Evolutionary conservation across 2,329 filamentous ascomycete genomes (phyloP).

Genomic region (Arachnomyces sp.): DNA sequence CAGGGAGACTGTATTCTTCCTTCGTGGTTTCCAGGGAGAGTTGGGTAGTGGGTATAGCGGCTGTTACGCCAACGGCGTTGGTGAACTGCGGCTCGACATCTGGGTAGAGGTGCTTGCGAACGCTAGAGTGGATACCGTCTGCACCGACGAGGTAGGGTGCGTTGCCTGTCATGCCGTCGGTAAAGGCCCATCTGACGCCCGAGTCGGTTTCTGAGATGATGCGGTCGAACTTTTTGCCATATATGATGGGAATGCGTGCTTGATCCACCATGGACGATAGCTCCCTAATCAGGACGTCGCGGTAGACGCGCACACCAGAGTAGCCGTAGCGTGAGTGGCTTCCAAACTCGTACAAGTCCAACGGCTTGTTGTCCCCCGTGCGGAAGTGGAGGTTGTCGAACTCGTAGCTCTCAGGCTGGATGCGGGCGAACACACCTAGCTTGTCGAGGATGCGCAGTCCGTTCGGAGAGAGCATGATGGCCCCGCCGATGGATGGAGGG

Average conservation of each 20-base stretch:
- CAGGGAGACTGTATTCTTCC: slow-evolving; percentile 33
- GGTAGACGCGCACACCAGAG: slow-evolving; percentile 47
- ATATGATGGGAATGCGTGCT: slow-evolving; percentile 37
- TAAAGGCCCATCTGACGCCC: slow-evolving; percentile 41
- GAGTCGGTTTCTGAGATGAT: slow-evolving; percentile 36
- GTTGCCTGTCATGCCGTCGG: slow-evolving; percentile 34
- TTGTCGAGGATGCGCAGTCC: slow-evolving; percentile 48
- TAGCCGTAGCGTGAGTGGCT: slow-evolving; percentile 44
- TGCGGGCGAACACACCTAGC: slow-evolving; percentile 41
- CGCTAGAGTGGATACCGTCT: slow-evolving; percentile 54
- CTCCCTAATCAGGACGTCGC: slow-evolving; percentile 45
- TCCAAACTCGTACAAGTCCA: slow-evolving; percentile 43
- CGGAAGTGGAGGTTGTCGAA: slow-evolving; percentile 46
- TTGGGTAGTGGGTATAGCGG: slow-evolving; percentile 15
- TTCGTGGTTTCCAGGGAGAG: slow-evolving; percentile 15
- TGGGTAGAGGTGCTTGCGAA: slow-evolving; percentile 46
- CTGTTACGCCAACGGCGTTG: slow-evolving; percentile 37
- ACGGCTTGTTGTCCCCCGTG: slow-evolving; percentile 29
- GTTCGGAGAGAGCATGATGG: slow-evolving; percentile 54
- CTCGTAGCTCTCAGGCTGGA: slow-evolving; percentile 42
- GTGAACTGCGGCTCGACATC: slow-evolving; percentile 43
- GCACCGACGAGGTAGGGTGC: slow-evolving; percentile 48
- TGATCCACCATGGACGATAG: slow-evolving; percentile 37
- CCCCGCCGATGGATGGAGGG: slow-evolving; percentile 45
- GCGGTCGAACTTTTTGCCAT: slow-evolving; percentile 41